phyloP scores from a whole-genome alignment of 2,329 filamentous ascomycete genomes.

The Colletotrichum theobromicola region DNA sequence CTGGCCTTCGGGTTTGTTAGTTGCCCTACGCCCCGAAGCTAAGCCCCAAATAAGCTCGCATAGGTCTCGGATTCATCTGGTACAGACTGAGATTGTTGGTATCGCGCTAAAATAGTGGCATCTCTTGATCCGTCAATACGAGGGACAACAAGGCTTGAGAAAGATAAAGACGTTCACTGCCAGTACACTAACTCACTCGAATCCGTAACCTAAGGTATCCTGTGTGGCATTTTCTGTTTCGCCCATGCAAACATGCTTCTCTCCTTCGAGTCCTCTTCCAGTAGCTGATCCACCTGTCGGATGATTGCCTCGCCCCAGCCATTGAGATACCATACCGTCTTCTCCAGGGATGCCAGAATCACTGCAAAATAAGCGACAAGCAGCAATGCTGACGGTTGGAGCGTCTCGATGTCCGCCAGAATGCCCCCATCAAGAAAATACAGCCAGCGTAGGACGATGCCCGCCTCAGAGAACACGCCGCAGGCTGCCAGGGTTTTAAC shows the following conservation, averaged over 20 bases:
- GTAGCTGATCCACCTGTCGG: neutral
- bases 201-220: rapidly evolving
- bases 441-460: neutral
- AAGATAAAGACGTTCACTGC: neutral
- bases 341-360: neutral
- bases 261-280: neutral
- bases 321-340: neutral
- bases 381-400: rapidly evolving
- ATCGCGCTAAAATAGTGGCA: neutral
- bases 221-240: neutral
- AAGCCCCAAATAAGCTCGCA: neutral
- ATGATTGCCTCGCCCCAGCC: neutral
- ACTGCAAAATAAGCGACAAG: neutral
- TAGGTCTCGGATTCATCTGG: neutral
- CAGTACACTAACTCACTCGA: rapidly evolving
- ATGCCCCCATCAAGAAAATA: neutral
- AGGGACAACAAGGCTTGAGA: too few species aligned
- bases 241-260: neutral
- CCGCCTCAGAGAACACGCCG: neutral
- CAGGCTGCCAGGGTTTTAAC: neutral
- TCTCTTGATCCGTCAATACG: rapidly evolving
- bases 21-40: neutral
- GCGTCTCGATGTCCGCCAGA: neutral
- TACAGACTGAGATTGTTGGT: neutral
- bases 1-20: neutral